These are phyloP conservation scores for Saturnispora sekii DNA, from an alignment of 805 yeast species.

Conservation along the genomic window DNA sequence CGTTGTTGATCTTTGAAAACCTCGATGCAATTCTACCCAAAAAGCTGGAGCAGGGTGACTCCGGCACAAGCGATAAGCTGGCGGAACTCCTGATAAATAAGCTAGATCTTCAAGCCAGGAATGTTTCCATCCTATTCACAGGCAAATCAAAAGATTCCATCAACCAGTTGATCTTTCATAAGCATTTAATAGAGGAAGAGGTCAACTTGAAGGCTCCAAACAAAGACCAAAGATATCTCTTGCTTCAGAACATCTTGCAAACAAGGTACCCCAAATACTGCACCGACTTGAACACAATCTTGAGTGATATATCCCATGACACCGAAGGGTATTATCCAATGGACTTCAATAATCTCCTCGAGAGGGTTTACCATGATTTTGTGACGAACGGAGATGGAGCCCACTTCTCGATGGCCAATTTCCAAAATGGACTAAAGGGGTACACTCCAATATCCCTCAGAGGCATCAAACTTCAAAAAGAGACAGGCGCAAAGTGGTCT, in stretches of 20 bases:
- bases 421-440: conserved; percentile 50
- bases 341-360: conserved; percentile 64
- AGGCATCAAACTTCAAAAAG: conserved; percentile 78
- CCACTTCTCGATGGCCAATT: conserved; percentile 26
- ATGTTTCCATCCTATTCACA: conserved; percentile 51
- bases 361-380: conserved; percentile 52
- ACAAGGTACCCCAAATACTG: conserved; percentile 18
- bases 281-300: conserved; percentile 30
- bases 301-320: conserved; percentile 48
- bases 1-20: conserved; percentile 68
- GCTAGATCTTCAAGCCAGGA: conserved; percentile 35
- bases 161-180: conserved; percentile 50
- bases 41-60: conserved; percentile 48
- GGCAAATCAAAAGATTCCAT: conserved; percentile 56
- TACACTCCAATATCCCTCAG: conserved; percentile 75
- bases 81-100: conserved; percentile 46
- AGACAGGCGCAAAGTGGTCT: conserved; percentile 57
- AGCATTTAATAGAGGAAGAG: conserved; percentile 61
- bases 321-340: conserved; percentile 88
- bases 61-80: conserved; percentile 52
- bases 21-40: conserved; percentile 64
- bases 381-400: conserved; percentile 12
- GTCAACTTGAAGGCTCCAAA: conserved; percentile 59
- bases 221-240: conserved; percentile 42
- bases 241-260: conserved; percentile 29